Evolutionary conservation across 352 stramenopile species (phyloP).

Genomic region (Phytophthora pluvialis): DNA sequence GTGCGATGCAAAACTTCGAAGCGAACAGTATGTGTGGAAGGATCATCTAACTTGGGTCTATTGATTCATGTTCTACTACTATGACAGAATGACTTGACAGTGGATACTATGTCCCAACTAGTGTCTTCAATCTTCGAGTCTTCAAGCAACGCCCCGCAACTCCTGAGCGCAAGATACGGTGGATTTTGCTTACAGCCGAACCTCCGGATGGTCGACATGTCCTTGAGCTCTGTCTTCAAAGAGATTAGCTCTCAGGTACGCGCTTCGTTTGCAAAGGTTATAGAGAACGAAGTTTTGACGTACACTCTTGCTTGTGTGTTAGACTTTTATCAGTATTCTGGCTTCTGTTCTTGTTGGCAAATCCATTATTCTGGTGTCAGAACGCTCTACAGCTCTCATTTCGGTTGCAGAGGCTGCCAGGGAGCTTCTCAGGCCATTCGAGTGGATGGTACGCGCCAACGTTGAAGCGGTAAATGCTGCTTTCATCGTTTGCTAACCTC

Average conservation of each 20-base stretch:
- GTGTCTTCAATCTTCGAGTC: constrained; percentile 15
- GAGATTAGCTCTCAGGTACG: constrained; percentile 66
- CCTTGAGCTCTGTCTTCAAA: constrained; percentile 51
- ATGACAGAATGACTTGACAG: constrained; percentile 26
- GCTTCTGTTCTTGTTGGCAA: constrained; percentile 54
- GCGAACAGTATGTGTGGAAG: neutral
- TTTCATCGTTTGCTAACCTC: neutral
- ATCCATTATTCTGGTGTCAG: constrained; percentile 64
- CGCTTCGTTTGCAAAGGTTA: neutral
- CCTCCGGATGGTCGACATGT: constrained; percentile 23
- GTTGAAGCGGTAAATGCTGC: neutral
- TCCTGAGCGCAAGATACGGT: constrained; percentile 40
- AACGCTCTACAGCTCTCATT: constrained; percentile 46
- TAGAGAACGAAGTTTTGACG: neutral
- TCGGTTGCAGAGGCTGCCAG: constrained; percentile 46
- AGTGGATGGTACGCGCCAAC: constrained; percentile 51
- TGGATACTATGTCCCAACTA: constrained; percentile 16
- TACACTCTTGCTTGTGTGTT: constrained; percentile 4
- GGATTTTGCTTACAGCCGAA: constrained; percentile 44
- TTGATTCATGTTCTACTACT: neutral
- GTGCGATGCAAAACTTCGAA: constrained; percentile 11
- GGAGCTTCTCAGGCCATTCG: constrained; percentile 57
- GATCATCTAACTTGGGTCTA: neutral
- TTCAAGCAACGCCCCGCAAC: neutral
- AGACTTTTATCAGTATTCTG: constrained; percentile 62